A percentile compares a stretch with the other conserved stretches of the same genome.
phyloP scores from a whole-genome alignment of 257 asterid species.

The Solanum etuberosum region DNA sequence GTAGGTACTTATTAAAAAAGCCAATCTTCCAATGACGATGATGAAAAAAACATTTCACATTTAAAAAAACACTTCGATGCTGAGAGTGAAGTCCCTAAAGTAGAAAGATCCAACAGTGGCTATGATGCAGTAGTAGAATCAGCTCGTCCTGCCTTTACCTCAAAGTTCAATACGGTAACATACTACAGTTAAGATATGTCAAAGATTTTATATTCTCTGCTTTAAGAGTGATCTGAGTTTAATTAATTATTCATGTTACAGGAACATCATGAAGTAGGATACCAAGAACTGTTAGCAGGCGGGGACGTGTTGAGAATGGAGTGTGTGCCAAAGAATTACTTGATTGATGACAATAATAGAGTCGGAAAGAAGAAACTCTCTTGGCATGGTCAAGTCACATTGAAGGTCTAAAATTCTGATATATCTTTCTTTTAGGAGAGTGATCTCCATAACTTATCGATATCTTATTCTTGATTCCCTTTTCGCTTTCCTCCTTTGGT shows the following conservation, averaged over 20 bases:
- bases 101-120: background rate
- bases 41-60: background rate
- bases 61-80: background rate
- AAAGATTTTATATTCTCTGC: background rate
- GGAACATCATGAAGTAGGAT: background rate
- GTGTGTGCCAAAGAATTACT: background rate
- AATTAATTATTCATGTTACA: background rate
- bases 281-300: background rate
- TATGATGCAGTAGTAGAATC: background rate
- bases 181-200: background rate
- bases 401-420: conserved; percentile 12
- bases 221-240: background rate
- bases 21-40: conserved; percentile 3
- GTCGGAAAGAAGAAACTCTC: conserved; percentile 18
- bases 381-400: conserved; percentile 21
- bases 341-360: background rate
- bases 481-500: background rate
- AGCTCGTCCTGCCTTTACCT: background rate
- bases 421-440: background rate
- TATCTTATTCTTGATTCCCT: background rate
- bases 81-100: background rate
- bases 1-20: conserved; percentile 2
- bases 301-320: background rate
- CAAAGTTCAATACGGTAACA: background rate
- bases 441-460: background rate